These are phyloP conservation scores for Mortierella hygrophila DNA, from an alignment of 192 early-diverging fungal genomes.

Conservation along the genomic window DNA sequence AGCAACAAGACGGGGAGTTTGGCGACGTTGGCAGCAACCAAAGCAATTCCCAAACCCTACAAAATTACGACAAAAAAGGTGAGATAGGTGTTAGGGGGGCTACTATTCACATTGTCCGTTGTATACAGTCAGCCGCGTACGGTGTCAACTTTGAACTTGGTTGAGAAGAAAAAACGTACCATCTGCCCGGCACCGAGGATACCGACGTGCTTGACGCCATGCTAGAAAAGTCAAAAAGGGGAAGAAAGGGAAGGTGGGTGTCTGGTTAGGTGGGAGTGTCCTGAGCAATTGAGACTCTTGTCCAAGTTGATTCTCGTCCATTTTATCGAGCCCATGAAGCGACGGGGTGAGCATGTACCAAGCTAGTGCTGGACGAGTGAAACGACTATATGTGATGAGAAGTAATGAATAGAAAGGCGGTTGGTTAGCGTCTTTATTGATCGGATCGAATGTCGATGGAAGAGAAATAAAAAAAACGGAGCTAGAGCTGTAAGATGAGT, in stretches of 20 bases:
- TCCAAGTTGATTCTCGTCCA: neutral
- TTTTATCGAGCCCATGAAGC: too few relatives aligned
- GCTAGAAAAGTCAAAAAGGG: conserved; percentile 13
- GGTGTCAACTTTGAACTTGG: too few relatives aligned
- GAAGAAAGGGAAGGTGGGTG: neutral
- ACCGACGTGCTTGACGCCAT: conserved; percentile 70
- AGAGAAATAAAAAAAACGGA: neutral
- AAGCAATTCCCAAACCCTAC: conserved; percentile 86
- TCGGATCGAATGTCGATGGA: neutral
- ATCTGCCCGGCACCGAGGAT: conserved; percentile 98
- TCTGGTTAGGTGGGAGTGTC: neutral
- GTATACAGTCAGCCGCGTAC: conserved; percentile 17
- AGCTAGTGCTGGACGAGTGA: conserved; percentile 39
- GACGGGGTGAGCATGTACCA: conserved; percentile 15
- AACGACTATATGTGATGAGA: conserved; percentile 32
- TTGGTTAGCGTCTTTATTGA: neutral
- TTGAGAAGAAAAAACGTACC: conserved; percentile 48
- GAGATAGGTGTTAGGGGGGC: neutral
- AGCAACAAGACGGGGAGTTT: conserved; percentile 83
- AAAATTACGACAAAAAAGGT: neutral
- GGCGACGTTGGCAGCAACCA: conserved; percentile 88
- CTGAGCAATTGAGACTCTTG: neutral
- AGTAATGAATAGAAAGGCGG: neutral
- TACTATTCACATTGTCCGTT: neutral
- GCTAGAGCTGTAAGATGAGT: neutral